Conservation (phyloP, 2,329 filamentous ascomycete species). For the Passalora sequoiae region DNA sequence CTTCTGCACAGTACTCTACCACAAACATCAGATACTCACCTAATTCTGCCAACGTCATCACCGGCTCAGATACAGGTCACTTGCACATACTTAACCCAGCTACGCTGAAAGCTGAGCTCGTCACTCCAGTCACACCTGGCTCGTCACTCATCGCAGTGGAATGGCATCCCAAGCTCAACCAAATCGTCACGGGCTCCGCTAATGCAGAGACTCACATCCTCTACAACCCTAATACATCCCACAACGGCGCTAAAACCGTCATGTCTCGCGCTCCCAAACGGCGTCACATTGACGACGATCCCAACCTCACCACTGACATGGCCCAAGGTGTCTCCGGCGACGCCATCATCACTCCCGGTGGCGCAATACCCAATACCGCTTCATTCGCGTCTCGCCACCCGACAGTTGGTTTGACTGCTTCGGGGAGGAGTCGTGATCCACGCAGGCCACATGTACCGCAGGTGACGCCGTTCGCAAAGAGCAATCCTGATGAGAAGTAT, state of each 20-base stretch:
- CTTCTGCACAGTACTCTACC: constrained; percentile 75
- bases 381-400: constrained; percentile 58
- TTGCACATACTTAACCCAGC: constrained; percentile 91
- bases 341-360: constrained; percentile 58
- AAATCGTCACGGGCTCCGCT: constrained; percentile 89
- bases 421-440: constrained; percentile 72
- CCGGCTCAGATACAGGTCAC: constrained; percentile 78
- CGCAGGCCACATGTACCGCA: constrained; percentile 77
- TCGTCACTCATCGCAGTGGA: constrained; percentile 76
- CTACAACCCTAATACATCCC: constrained; percentile 81
- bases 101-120: constrained; percentile 75
- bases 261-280: constrained; percentile 93
- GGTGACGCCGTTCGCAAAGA: constrained; percentile 85
- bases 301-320: constrained; percentile 77
- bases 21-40: constrained; percentile 88
- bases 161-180: constrained; percentile 94
- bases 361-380: constrained; percentile 37
- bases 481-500: constrained; percentile 81
- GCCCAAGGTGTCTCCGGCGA: constrained; percentile 77
- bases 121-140: constrained; percentile 82
- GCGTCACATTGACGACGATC: constrained; percentile 90
- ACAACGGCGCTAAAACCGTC: constrained; percentile 74
- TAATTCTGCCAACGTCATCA: constrained; percentile 76
- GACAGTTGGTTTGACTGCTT: constrained; percentile 69
- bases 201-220: constrained; percentile 86